Percentiles rank a stretch among this genome's conserved stretches.
Conservation (phyloP, 495 filamentous ascomycete species). For the Neurospora sp. region DNA sequence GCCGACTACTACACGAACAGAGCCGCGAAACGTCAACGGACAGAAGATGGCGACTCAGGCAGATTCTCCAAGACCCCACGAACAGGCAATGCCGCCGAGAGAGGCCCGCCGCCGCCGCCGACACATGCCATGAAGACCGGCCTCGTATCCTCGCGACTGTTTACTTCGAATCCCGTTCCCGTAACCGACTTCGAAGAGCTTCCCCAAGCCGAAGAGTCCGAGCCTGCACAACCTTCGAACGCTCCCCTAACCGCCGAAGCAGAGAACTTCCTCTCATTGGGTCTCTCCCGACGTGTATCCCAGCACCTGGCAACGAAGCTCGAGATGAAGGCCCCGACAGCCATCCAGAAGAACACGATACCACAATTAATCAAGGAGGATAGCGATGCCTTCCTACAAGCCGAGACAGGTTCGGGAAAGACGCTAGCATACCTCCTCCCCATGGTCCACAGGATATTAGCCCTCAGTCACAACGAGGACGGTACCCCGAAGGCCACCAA, state of each 20-base stretch:
- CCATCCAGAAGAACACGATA: conserved; percentile 84
- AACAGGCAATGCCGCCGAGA: conserved; percentile 11
- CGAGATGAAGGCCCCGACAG: conserved; percentile 80
- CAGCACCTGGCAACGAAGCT: conserved; percentile 78
- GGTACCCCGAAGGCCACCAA: conserved; percentile 30
- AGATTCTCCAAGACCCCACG: conserved; percentile 11
- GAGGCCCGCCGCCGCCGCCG: conserved; percentile 7
- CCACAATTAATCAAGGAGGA: conserved; percentile 64
- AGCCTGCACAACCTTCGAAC: conserved; percentile 72
- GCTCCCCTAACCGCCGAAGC: conserved; percentile 81
- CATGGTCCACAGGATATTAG: conserved; percentile 78
- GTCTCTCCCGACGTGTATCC: conserved; percentile 66
- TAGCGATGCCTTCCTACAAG: conserved; percentile 90
- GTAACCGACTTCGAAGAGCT: conserved; percentile 42
- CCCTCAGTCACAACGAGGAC: conserved; percentile 49
- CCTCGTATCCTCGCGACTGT: conserved; percentile 75
- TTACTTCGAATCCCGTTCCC: conserved; percentile 72
- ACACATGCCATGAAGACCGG: conserved; percentile 26
- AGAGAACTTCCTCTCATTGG: conserved; percentile 73
- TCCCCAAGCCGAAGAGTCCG: conserved; percentile 29
- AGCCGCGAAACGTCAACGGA: conserved; percentile 32
- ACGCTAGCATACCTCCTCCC: conserved; percentile 89
- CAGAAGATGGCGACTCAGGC: conserved; percentile 17
- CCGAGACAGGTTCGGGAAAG: conserved; percentile 95
- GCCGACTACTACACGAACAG: conserved; percentile 18